Conservation (phyloP, 164 flowering plant genomes). For the Chimonanthus praecox region DNA sequence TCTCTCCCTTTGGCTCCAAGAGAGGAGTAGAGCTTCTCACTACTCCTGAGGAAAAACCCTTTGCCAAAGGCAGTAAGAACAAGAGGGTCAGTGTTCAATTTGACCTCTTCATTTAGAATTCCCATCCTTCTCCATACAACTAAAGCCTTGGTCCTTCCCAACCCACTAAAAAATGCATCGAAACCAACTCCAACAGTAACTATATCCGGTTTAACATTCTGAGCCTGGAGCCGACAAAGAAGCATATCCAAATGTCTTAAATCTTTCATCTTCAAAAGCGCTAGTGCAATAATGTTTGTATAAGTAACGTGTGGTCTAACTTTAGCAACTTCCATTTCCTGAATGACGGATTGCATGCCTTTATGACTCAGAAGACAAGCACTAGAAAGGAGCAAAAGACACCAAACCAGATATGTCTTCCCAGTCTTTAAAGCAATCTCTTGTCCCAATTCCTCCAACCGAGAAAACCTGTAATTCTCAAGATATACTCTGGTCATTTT, state of each 20-base stretch:
- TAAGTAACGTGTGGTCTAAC: conserved; percentile 33
- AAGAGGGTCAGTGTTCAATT: conserved; percentile 56
- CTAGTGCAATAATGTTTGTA: conserved; percentile 40
- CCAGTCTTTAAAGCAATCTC: conserved; percentile 29
- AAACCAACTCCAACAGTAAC: conserved; percentile 46
- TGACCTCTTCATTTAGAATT: conserved; percentile 30
- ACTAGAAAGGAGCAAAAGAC: conserved; percentile 52
- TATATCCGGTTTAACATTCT: conserved; percentile 44
- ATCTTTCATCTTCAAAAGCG: conserved; percentile 55
- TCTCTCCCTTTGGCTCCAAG: conserved; percentile 32
- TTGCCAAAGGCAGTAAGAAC: conserved; percentile 58
- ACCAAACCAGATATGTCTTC: conserved; percentile 44
- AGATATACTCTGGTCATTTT: conserved; percentile 47
- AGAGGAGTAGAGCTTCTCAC: conserved; percentile 37
- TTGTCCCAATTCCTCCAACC: conserved; percentile 46
- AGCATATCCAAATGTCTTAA: conserved; percentile 27
- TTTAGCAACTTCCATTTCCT: conserved; percentile 37
- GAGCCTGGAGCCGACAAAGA: conserved; percentile 23
- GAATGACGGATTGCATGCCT: conserved; percentile 42
- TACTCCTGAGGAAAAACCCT: conserved; percentile 39
- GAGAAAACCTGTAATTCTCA: conserved; percentile 45
- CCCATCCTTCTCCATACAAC: conserved; percentile 40
- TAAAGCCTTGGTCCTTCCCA: conserved; percentile 25
- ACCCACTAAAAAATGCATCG: conserved; percentile 36
- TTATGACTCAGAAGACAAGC: conserved; percentile 50